Base-by-base conservation (phyloP, 306 rosid species). In the Leucaena leucocephala region DNA sequence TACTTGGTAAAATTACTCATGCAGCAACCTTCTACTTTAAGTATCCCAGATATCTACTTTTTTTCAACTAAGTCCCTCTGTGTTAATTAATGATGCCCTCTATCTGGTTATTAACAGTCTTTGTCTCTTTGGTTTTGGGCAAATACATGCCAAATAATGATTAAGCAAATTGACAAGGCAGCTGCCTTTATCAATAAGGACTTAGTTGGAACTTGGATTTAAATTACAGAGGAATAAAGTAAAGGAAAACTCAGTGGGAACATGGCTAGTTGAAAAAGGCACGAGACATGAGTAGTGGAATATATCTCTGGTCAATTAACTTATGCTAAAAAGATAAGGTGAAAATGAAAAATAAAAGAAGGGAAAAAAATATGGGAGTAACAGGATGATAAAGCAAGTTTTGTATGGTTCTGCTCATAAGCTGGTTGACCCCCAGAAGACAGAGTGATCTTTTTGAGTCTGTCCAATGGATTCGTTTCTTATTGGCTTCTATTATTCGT, bases 391-490 rank as follows among this genome's bases (percentile, higher is more conserved):
- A 64, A 66, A 64, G 22, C 17, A 66, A 46, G 69, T 76, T 34
- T 42, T 54, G 68, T 38, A 52, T n/a, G 10, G 75, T 70, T 76
- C 68, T 84, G 66, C 62, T 55, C 72, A 46, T 73, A 35, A 66
- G 58, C 59, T 52, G 44, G 76, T 74, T 71, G 68, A 73, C 67
- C 52, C 21, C 38, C 38, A 62, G 27, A 42, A 14, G 71, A 62
- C 76, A 52, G 0, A 61, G 50, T 54, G 44, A 65, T 80, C 40
- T 40, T 40, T 69, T 63, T 50, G 14, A 61, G 55, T 59, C 27
- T 74, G 75, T 81, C 75, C 71, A 68, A 76, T 74, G 45, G 80
- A 81, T 74, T 78, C 70, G 68, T 49, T 58, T 68, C 49, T 68
- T 78, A 48, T 27, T 27, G 27, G 73, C 80, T 74, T 43, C 75